phyloP scores from a whole-genome alignment of 1,139 yeast genomes.

The Blastobotrys raffinosifermentans region DNA sequence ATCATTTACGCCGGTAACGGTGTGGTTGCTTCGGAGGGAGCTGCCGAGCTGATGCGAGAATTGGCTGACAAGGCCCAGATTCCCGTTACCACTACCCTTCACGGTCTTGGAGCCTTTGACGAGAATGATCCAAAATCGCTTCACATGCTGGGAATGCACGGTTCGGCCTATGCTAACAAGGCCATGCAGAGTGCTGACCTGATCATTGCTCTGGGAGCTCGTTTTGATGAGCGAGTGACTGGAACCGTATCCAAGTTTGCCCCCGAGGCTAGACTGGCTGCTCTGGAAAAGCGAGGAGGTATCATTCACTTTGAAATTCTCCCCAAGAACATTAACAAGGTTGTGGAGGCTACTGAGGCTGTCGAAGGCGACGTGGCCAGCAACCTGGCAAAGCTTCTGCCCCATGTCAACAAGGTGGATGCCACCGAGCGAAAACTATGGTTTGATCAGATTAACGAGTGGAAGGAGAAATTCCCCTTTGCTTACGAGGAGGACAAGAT shows the following conservation, averaged over 20 bases:
- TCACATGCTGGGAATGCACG: slow-evolving; percentile 99
- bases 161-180: slow-evolving; percentile 88
- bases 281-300: slow-evolving; percentile 86
- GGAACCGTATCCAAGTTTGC: slow-evolving; percentile 83
- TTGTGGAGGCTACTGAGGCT: slow-evolving; percentile 94
- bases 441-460: slow-evolving; percentile 64
- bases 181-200: slow-evolving; percentile 93
- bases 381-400: slow-evolving; percentile 67
- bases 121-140: slow-evolving; percentile 85
- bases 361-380: slow-evolving; percentile 91
- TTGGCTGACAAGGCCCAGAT: slow-evolving; percentile 85
- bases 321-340: slow-evolving; percentile 96
- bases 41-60: slow-evolving; percentile 73
- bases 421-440: slow-evolving; percentile 59
- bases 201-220: slow-evolving; percentile 90
- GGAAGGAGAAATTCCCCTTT: slow-evolving; percentile 88
- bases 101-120: slow-evolving; percentile 91
- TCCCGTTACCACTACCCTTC: slow-evolving; percentile 94
- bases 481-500: slow-evolving; percentile 57
- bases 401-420: slow-evolving; percentile 56
- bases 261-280: slow-evolving; percentile 87
- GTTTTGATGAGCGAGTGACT: slow-evolving; percentile 98
- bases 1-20: slow-evolving; percentile 91
- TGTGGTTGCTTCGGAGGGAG: slow-evolving; percentile 70
- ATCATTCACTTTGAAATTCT: slow-evolving; percentile 92